Percentiles rank a stretch among this genome's conserved stretches.
phyloP scores from a whole-genome alignment of 495 filamentous ascomycete species.

The Xanthoparmelia taractica region DNA sequence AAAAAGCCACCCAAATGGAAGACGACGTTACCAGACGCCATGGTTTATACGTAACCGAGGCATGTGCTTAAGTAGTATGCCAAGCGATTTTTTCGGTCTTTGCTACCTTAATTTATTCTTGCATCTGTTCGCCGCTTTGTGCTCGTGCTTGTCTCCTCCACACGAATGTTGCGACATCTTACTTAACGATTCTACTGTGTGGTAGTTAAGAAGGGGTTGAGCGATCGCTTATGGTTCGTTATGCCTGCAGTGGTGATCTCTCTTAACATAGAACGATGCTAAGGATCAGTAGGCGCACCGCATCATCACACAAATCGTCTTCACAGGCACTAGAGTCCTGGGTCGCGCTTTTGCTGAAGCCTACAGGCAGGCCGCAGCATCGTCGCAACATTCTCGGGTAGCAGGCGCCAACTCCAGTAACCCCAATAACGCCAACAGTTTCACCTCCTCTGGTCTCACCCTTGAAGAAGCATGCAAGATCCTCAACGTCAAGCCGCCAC shows the following conservation, averaged over 20 bases:
- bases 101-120: background rate
- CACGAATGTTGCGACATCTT: background rate
- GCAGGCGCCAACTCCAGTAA: conserved; percentile 39
- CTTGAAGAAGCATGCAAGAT: conserved; percentile 97
- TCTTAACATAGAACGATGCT: background rate
- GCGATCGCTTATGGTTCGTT: conserved; percentile 1
- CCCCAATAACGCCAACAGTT: conserved; percentile 41
- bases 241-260: background rate
- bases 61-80: conserved; percentile 5
- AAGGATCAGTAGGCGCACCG: conserved; percentile 67
- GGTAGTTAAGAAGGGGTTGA: background rate
- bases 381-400: conserved; percentile 70
- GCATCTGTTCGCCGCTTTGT: background rate
- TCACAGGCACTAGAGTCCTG: conserved; percentile 83
- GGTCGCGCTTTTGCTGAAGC: conserved; percentile 88
- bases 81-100: background rate
- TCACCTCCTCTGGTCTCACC: conserved; percentile 63
- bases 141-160: background rate
- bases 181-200: background rate
- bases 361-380: conserved; percentile 83
- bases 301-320: conserved; percentile 84
- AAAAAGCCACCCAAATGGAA: background rate
- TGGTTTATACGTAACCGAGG: background rate
- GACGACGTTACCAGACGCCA: background rate
- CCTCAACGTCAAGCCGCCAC: conserved; percentile 86